Base-by-base conservation (phyloP, 2,329 filamentous ascomycete genomes). In the Boeremia exigua region DNA sequence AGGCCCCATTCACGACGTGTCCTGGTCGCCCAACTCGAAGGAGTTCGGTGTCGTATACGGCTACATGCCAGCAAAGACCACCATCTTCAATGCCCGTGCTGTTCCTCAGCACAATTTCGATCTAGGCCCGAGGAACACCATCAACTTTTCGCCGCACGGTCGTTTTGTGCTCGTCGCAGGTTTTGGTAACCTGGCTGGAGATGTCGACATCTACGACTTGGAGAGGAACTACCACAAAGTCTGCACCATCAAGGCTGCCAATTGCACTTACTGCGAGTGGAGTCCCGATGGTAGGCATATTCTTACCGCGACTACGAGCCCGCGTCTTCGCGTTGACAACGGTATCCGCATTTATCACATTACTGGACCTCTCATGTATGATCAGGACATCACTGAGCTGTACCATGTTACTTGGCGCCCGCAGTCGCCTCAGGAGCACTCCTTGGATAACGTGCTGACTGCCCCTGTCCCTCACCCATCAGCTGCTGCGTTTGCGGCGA, bases 51-150 rank as follows among this genome's bases (percentile, higher is more conserved):
- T 99, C 29, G 88, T 97, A 14, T 99, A 99, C 74, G 95, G 95
- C 59, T 98, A 91, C 78, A 98, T 97, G 92, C 95, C 95, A n/a
- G 91, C 95, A 52, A 98, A 98, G 84, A 95, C 94, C 3, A 97
- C 94, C 65, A 95, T 99, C 66, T 99, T 98, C 85, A 97, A 97
- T 77, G 86, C 89, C 68, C 88, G 91, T 61, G 95, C 91, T 60
- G 85, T 92, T 56, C 83, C 89, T 17, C 89, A 89, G 54, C 91
- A 97, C 78, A 91, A 84, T 56, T 97, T 99, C 78, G 86, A 92
- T 47, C 84, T 97, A 48, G 89, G 83, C 3, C 95, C 95, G 11
- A 89, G 95, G 70, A 99, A 99, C 79, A 98, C 94, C 47, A 95
- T 98, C 71, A 83, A 88, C 47, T 99, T 97, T 79, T 98, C 94